These are phyloP conservation scores for Fragaria iinumae DNA, from an alignment of 306 rosid genomes.

Conservation along the genomic window DNA sequence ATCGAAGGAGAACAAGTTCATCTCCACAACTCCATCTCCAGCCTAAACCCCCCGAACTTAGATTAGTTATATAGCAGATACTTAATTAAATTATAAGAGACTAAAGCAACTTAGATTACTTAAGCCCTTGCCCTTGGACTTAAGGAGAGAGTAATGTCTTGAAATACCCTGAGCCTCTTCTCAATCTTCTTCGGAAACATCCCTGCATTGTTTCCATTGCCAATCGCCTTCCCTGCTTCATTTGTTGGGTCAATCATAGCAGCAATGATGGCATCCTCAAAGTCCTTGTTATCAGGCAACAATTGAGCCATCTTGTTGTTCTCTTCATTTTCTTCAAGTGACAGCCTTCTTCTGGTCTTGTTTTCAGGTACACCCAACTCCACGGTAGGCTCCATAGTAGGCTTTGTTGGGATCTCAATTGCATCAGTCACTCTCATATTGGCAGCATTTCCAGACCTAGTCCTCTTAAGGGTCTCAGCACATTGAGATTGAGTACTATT, in stretches of 20 bases:
- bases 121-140: conserved; percentile 69
- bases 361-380: conserved; percentile 46
- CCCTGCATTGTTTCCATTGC: conserved; percentile 9
- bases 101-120: too few relatives aligned
- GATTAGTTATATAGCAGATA: neutral
- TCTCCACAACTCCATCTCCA: conserved; percentile 99
- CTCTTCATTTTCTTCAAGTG: conserved; percentile 36
- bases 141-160: conserved; percentile 80
- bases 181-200: conserved; percentile 51
- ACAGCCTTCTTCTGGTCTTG: conserved; percentile 66
- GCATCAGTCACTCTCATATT: conserved; percentile 40
- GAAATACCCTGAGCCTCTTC: conserved; percentile 85
- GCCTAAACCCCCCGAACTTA: conserved; percentile 39
- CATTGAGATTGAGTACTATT: conserved; percentile 26
- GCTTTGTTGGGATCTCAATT: conserved; percentile 29
- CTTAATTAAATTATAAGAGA: neutral
- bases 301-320: conserved; percentile 41
- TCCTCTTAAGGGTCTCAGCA: conserved; percentile 73
- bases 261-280: conserved; percentile 87
- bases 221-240: conserved; percentile 29
- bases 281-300: conserved; percentile 77
- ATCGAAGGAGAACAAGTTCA: conserved; percentile 92
- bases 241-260: conserved; percentile 56
- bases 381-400: conserved; percentile 25
- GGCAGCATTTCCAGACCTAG: conserved; percentile 81